Evolutionary conservation across 225 moss, liverwort and hornwort species (phyloP).

Genomic region (Marchantia polymorpha): DNA sequence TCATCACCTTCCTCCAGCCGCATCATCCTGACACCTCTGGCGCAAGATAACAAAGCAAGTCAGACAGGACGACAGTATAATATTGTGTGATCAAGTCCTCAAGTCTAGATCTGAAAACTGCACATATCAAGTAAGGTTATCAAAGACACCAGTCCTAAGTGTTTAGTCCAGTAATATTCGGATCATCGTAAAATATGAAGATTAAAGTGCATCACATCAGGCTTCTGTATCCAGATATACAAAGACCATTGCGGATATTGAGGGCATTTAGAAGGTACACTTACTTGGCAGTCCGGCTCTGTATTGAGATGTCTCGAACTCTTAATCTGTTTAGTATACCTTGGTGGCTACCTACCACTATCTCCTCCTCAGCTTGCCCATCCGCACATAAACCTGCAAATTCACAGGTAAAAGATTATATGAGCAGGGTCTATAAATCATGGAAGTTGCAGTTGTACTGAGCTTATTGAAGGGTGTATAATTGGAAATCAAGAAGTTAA

Average conservation of each 20-base stretch:
- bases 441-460: neutral
- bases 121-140: too few relatives aligned
- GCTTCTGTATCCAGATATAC: too few relatives aligned
- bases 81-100: neutral
- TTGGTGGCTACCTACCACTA: slow-evolving; percentile 85
- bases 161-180: too few relatives aligned
- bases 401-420: neutral
- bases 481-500: neutral
- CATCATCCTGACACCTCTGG: slow-evolving; percentile 91
- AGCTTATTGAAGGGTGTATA: too few relatives aligned
- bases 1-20: slow-evolving; percentile 75
- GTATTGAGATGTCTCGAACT: slow-evolving; percentile 91
- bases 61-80: neutral
- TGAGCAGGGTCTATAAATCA: neutral
- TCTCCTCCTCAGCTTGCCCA: slow-evolving; percentile 82
- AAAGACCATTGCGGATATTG: too few relatives aligned
- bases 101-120: too few relatives aligned
- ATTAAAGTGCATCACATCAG: too few relatives aligned
- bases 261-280: neutral
- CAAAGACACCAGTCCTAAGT: too few relatives aligned
- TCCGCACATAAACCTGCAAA: slow-evolving; percentile 44
- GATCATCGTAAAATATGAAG: too few relatives aligned
- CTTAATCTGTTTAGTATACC: slow-evolving; percentile 92
- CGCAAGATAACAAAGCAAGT: slow-evolving; percentile 8
- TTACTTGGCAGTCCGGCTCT: slow-evolving; percentile 88